Evolutionary conservation across 768 basidiomycete genomes (phyloP), one percentile per base, ranked within the genome.

Genomic region (Boletus rubescentipes): DNA sequence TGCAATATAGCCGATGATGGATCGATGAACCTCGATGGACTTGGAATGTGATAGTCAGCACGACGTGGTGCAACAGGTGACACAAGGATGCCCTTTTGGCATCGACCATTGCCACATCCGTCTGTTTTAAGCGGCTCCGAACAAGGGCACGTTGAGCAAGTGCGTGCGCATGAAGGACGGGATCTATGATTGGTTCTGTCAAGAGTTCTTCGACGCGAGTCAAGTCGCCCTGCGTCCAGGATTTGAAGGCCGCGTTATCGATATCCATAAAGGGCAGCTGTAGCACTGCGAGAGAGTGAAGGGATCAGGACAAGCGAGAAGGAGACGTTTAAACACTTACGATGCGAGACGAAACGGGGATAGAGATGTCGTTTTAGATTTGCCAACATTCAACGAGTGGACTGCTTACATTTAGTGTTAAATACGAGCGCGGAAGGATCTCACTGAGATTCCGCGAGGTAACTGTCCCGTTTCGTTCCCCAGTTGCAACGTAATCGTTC

Each of bases 1-100:
- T 7, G 60, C 60, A 18, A 61, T 38, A 42, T 61, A 34, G 26
- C 51, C 60, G 3, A 61, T 42, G 1, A 49, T 39, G 1, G 61
- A 58, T 14, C 10, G 37, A 8, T 49, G 49, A 20, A 42, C 8
- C 4, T 58, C 9, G 11, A 54, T 29, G 10, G 61, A 61, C 60
- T 26, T 42, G 10, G 1, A 2, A 7, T 7, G 3, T 1, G 18
- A 32, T 5, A 2, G 42, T 58, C 38, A 58, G 29, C 5, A 26
- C 8, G 3, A 14, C 2, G 16, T 11, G 6, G 6, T 4, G 6
- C 1, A 21, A 16, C 1, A 18, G 10, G 21, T 14, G n/a, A 5
- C 0, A 0, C 3, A 9, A 20, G 4, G 0, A 32, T 21, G 56
- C 59, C 49, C 12, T 15, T 35, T 36, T 54, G 0, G 52, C 57